Percentiles rank a stretch among this genome's conserved stretches.
Conservation (phyloP, 1,284 basidiomycete species). For the Phellopilus nigrolimitatus region DNA sequence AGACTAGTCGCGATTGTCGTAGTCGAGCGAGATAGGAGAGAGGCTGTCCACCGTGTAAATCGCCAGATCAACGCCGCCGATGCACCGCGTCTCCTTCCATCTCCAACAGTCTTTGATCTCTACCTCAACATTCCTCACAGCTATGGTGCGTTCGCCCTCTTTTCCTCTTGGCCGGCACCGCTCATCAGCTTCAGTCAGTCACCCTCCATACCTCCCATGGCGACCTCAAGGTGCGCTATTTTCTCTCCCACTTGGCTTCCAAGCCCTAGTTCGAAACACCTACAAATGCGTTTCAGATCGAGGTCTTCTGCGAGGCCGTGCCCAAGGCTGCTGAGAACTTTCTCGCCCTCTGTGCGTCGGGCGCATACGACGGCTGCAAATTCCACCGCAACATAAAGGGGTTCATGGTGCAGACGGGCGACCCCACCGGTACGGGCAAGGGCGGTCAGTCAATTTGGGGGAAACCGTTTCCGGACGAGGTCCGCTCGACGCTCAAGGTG, state of each 20-base stretch:
- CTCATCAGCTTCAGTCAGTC: slow-evolving; percentile 56
- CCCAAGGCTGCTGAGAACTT: slow-evolving; percentile 98
- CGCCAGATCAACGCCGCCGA: too few relatives aligned
- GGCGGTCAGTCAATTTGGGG: slow-evolving; percentile 87
- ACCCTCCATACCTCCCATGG: slow-evolving; percentile 93
- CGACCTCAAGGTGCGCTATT: slow-evolving; percentile 78
- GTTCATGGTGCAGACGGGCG: slow-evolving; percentile 95
- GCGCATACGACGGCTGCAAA: slow-evolving; percentile 80
- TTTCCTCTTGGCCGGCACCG: background rate
- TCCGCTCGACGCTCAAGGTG: slow-evolving; percentile 88
- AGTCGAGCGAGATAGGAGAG: too few relatives aligned
- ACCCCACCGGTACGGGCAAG: slow-evolving; percentile 78
- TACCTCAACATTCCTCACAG: background rate
- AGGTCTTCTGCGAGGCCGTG: slow-evolving; percentile 94
- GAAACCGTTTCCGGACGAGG: slow-evolving; percentile 83
- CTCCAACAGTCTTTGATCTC: background rate
- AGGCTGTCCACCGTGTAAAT: too few relatives aligned
- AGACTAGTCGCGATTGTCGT: too few relatives aligned
- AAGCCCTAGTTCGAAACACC: slow-evolving; percentile 2
- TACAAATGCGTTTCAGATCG: slow-evolving; percentile 55
- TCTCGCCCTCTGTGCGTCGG: slow-evolving; percentile 86
- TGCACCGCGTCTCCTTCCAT: background rate
- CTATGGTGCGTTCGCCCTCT: slow-evolving; percentile 28
- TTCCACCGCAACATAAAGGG: slow-evolving; percentile 94
- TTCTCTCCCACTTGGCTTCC: slow-evolving; percentile 3